A percentile compares a stretch with the other conserved stretches of the same genome.
These are phyloP conservation scores for Aspergillus asperescens DNA, from an alignment of 495 filamentous ascomycete species.

Conservation along the genomic window DNA sequence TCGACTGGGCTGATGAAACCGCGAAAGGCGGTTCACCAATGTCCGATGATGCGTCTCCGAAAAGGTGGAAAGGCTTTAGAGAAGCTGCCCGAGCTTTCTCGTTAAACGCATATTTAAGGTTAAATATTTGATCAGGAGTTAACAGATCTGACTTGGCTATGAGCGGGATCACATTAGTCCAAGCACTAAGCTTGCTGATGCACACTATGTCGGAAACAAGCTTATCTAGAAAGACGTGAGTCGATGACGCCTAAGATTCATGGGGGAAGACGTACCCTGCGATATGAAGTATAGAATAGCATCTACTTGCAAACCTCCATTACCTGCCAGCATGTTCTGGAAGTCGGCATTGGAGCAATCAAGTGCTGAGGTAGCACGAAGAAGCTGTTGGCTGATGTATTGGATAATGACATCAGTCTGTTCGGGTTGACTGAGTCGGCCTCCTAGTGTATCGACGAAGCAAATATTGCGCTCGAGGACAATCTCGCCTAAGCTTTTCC, in stretches of 20 bases:
- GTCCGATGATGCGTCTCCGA: conserved; percentile 41
- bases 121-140: conserved; percentile 51
- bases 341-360: conserved; percentile 66
- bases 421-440: conserved; percentile 58
- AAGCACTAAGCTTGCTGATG: conserved; percentile 63
- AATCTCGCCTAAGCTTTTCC: conserved; percentile 75
- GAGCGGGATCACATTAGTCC: conserved; percentile 84
- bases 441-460: conserved; percentile 89
- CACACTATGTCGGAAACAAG: conserved; percentile 71
- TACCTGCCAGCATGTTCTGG: conserved; percentile 73
- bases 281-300: conserved; percentile 76
- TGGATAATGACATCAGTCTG: conserved; percentile 63
- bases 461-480: conserved; percentile 91
- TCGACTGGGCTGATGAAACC: conserved; percentile 70
- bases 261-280: conserved; percentile 46
- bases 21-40: conserved; percentile 55
- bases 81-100: conserved; percentile 54
- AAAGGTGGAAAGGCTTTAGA: conserved; percentile 67
- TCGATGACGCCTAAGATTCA: neutral
- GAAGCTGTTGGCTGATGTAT: conserved; percentile 72
- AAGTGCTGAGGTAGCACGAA: conserved; percentile 55
- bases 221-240: conserved; percentile 49
- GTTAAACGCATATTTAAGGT: conserved; percentile 51
- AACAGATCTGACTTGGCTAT: conserved; percentile 74
- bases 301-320: conserved; percentile 86